phyloP scores from a whole-genome alignment of 2,329 filamentous ascomycete species.

The Diaporthe aspalathi region DNA sequence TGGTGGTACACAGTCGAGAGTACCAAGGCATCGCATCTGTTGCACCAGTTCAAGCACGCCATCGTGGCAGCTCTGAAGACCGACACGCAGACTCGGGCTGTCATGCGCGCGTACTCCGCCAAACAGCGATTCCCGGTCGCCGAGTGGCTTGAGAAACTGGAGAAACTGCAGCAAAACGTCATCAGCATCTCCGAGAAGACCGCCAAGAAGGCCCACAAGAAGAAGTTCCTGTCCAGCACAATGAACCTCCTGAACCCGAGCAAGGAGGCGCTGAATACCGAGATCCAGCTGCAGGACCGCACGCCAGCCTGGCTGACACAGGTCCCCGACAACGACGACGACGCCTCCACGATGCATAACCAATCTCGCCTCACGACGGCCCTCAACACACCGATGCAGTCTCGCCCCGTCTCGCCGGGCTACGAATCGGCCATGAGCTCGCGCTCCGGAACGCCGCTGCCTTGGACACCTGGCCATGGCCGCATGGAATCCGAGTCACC shows the following conservation, averaged over 20 bases:
- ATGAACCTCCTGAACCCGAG: constrained; percentile 38
- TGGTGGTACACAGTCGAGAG: constrained; percentile 79
- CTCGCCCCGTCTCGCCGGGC: constrained; percentile 38
- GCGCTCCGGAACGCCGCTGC: constrained; percentile 11
- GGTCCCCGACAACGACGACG: constrained; percentile 33
- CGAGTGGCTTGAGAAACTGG: constrained; percentile 73
- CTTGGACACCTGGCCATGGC: constrained; percentile 38
- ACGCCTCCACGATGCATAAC: constrained; percentile 3
- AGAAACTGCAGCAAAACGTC: constrained; percentile 68
- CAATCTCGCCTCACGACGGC: constrained; percentile 38
- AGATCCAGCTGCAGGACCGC: constrained; percentile 36
- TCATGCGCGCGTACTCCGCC: constrained; percentile 72
- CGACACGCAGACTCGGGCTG: constrained; percentile 63
- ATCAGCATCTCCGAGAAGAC: constrained; percentile 55
- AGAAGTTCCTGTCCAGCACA: constrained; percentile 41
- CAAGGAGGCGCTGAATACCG: constrained; percentile 32
- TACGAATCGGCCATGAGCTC: constrained; percentile 38
- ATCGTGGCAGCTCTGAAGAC: constrained; percentile 69
- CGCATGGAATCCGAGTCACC: constrained; percentile 32
- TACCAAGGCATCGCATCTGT: constrained; percentile 65
- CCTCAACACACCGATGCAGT: constrained; percentile 40
- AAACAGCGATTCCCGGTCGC: constrained; percentile 74
- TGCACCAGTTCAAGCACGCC: constrained; percentile 72
- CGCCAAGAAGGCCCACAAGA: constrained; percentile 42
- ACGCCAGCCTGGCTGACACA: constrained; percentile 34